Evolutionary conservation across 768 basidiomycete species (phyloP).

Genomic region (Lanmaoa pseudosensibilis): DNA sequence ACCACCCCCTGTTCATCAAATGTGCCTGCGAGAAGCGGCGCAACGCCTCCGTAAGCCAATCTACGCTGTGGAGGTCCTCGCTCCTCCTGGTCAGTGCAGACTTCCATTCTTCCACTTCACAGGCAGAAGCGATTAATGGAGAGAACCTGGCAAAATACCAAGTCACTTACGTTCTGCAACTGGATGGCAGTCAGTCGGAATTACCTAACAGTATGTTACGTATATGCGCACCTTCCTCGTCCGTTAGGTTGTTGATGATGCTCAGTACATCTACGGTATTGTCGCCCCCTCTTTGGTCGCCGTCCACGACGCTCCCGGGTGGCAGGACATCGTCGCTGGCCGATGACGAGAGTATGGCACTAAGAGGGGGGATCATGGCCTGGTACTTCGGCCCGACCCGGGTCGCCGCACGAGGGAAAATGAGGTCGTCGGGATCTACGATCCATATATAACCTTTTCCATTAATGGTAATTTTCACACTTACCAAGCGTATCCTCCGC

Average conservation of each 20-base stretch:
- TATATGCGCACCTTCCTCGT: slow-evolving; percentile 60
- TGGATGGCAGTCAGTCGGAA: slow-evolving; percentile 32
- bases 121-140: slow-evolving; percentile 2
- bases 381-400: slow-evolving; percentile 90
- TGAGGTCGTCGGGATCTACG: slow-evolving; percentile 92
- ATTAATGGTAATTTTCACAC: slow-evolving; percentile 26
- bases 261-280: slow-evolving; percentile 73
- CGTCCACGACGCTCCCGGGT: slow-evolving; percentile 15
- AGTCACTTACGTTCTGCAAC: slow-evolving; percentile 55
- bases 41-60: slow-evolving; percentile 78
- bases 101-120: slow-evolving; percentile 68
- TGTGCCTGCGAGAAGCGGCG: slow-evolving; percentile 72
- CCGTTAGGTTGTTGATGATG: slow-evolving; percentile 60
- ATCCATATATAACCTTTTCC: slow-evolving; percentile 29
- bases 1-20: slow-evolving; percentile 53
- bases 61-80: slow-evolving; percentile 60
- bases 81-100: slow-evolving; percentile 51
- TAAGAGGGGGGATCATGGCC: slow-evolving; percentile 48
- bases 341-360: slow-evolving; percentile 41
- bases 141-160: not conserved
- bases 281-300: slow-evolving; percentile 66
- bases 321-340: not conserved
- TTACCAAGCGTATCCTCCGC: slow-evolving; percentile 89
- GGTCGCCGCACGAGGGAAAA: slow-evolving; percentile 91
- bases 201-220: slow-evolving; percentile 17